phyloP scores from a whole-genome alignment of 108 stramenopile species.

The Conticribra guillardii region DNA sequence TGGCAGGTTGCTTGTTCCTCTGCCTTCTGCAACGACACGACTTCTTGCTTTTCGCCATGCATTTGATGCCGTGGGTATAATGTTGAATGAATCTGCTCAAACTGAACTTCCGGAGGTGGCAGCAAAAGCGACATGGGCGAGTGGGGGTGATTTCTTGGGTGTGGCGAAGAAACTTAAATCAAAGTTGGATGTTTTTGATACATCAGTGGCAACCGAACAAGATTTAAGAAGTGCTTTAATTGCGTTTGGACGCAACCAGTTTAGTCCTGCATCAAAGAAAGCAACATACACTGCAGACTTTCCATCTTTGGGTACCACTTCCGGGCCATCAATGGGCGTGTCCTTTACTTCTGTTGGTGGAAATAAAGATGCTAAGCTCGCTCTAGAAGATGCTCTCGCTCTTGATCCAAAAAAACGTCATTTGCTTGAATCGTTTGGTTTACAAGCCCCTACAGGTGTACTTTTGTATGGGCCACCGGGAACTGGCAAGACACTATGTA shows the following conservation, averaged over 20 bases:
- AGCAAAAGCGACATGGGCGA: constrained; percentile 63
- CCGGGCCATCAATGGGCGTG: background rate
- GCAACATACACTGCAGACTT: constrained; percentile 17
- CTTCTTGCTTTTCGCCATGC: constrained; percentile 56
- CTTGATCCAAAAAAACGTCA: constrained; percentile 59
- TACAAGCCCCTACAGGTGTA: constrained; percentile 74
- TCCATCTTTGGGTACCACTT: constrained; percentile 18
- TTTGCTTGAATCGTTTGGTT: constrained; percentile 56
- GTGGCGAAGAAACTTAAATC: constrained; percentile 49
- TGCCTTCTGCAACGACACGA: constrained; percentile 55
- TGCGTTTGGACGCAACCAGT: constrained; percentile 8
- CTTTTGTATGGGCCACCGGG: constrained; percentile 83
- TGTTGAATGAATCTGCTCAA: constrained; percentile 39
- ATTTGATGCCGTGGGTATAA: constrained; percentile 45
- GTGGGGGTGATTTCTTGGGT: constrained; percentile 52
- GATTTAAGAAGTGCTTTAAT: constrained; percentile 55
- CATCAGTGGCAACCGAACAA: constrained; percentile 22
- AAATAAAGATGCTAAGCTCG: constrained; percentile 72
- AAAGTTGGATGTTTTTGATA: background rate
- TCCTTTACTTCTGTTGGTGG: constrained; percentile 76
- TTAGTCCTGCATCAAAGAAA: background rate
- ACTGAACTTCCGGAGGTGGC: constrained; percentile 50
- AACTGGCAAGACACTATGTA: constrained; percentile 83
- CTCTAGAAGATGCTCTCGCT: constrained; percentile 78
- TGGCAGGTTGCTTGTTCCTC: constrained; percentile 55